Conservation (phyloP, 78 protist species). For the Cavenderia fasciculata region DNA sequence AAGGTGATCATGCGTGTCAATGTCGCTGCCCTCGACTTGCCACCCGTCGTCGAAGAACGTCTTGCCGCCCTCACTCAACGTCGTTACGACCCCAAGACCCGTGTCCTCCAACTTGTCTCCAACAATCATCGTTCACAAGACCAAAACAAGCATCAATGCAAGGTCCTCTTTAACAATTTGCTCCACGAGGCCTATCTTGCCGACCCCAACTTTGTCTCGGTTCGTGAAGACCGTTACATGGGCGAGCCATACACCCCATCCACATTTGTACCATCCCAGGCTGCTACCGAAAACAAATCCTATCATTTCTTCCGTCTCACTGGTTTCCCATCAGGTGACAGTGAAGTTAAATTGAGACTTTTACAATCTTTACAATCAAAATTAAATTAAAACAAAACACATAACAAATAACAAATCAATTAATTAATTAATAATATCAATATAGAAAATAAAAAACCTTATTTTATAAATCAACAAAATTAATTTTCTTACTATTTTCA, state of each 20-base stretch:
- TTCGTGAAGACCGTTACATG: not conserved
- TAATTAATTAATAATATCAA: no score
- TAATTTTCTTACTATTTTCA: no score
- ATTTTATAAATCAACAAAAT: no score
- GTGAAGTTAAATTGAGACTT: not conserved
- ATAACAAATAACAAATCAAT: no score
- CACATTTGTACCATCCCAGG: not conserved
- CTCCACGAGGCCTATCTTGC: constrained; percentile 49
- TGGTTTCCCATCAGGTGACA: constrained; percentile 48
- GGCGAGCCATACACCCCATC: not conserved
- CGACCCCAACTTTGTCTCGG: constrained; percentile 56
- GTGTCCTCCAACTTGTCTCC: constrained; percentile 1
- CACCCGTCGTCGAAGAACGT: constrained; percentile 20
- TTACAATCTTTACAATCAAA: no score
- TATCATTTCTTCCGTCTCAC: constrained; percentile 7
- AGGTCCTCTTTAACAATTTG: constrained; percentile 2
- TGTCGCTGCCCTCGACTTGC: constrained; percentile 27
- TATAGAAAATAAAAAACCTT: no score
- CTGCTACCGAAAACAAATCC: not conserved
- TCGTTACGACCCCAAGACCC: not conserved
- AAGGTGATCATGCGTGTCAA: constrained; percentile 34
- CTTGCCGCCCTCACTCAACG: constrained; percentile 10
- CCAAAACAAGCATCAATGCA: constrained; percentile 27
- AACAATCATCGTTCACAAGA: constrained; percentile 12
- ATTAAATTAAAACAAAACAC: no score